These are phyloP conservation scores for Populus alba DNA, from an alignment of 345 rosid genomes.

Conservation along the genomic window DNA sequence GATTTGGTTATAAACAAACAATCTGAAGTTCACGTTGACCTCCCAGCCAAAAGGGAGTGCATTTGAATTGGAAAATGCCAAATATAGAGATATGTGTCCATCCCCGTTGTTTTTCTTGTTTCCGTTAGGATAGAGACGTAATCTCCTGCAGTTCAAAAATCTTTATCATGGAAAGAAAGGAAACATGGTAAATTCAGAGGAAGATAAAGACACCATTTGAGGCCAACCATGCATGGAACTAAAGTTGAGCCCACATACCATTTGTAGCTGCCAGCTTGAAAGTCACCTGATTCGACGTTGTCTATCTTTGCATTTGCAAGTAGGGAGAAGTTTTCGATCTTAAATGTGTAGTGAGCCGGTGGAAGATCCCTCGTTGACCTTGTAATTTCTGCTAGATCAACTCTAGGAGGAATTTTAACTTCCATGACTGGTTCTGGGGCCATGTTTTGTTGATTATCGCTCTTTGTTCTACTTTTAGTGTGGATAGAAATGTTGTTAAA, in stretches of 20 bases:
- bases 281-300: background rate
- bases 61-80: background rate
- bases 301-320: background rate
- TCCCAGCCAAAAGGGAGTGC: background rate
- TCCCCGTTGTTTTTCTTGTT: background rate
- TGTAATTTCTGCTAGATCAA: background rate
- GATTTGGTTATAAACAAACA: conserved; percentile 13
- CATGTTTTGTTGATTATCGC: background rate
- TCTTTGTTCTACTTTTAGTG: background rate
- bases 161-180: background rate
- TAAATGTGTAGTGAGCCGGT: conserved; percentile 4
- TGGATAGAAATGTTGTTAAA: background rate
- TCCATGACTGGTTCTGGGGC: background rate
- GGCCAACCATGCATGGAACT: background rate
- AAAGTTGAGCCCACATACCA: background rate
- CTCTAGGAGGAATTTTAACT: background rate
- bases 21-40: conserved; percentile 3
- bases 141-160: background rate
- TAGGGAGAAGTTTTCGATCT: conserved; percentile 9
- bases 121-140: conserved; percentile 10
- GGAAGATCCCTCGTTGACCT: conserved; percentile 5
- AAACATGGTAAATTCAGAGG: background rate
- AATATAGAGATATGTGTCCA: background rate
- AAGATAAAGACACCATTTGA: background rate
- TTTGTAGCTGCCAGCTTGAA: background rate